phyloP scores from a whole-genome alignment of 441 rosid species.

The Bruguiera hainesii region DNA sequence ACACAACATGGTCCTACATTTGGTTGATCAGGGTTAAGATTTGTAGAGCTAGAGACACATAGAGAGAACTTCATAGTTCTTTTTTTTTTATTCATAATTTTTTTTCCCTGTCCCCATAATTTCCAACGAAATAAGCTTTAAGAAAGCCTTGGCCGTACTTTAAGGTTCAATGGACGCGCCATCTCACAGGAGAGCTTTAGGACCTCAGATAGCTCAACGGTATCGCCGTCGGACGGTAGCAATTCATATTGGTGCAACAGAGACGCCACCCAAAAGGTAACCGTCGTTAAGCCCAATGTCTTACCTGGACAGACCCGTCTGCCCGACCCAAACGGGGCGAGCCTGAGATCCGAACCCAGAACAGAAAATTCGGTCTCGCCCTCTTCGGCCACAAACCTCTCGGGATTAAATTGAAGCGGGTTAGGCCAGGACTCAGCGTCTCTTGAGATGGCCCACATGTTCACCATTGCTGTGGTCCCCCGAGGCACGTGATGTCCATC shows the following conservation, averaged over 20 bases:
- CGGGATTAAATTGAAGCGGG: conserved; percentile 48
- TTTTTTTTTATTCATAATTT: background rate
- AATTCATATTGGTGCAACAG: conserved; percentile 70
- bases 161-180: conserved; percentile 66
- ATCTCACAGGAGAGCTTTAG: conserved; percentile 78
- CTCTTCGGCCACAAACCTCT: conserved; percentile 53
- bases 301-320: conserved; percentile 80
- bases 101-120: background rate
- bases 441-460: conserved; percentile 71
- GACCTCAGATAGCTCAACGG: conserved; percentile 60
- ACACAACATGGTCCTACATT: conserved; percentile 12
- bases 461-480: conserved; percentile 52
- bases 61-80: background rate
- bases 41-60: background rate
- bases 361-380: conserved; percentile 59
- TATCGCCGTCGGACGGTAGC: conserved; percentile 38
- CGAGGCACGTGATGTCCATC: conserved; percentile 55
- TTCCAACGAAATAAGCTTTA: background rate
- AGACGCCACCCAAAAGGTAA: conserved; percentile 61
- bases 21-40: conserved; percentile 14
- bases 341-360: conserved; percentile 66
- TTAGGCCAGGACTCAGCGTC: conserved; percentile 52
- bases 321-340: conserved; percentile 90
- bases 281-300: conserved; percentile 66
- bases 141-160: conserved; percentile 42